A percentile compares a stretch with the other conserved stretches of the same genome.
phyloP scores from a whole-genome alignment of 2,329 filamentous ascomycete species.

The Aureobasidium zeae region DNA sequence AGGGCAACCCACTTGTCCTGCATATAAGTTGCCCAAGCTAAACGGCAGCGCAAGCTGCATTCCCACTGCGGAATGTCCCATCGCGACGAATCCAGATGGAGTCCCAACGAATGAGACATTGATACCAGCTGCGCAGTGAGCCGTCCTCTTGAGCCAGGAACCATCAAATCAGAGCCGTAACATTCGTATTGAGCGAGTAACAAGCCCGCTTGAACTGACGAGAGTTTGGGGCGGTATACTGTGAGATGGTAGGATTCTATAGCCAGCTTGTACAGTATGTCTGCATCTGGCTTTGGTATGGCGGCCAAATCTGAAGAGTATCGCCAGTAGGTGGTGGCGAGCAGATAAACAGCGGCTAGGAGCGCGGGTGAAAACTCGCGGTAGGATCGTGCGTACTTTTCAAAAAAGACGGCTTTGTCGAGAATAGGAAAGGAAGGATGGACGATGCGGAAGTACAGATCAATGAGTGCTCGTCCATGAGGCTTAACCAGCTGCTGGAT shows the following conservation, averaged over 20 bases:
- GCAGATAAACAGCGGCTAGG: conserved; percentile 51
- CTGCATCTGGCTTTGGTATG: conserved; percentile 35
- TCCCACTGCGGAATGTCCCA: conserved; percentile 27
- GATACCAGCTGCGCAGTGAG: conserved; percentile 31
- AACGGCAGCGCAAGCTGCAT: conserved; percentile 23
- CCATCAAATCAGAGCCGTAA: conserved; percentile 22
- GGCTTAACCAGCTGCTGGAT: conserved; percentile 63
- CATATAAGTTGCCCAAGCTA: conserved; percentile 26
- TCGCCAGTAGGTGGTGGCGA: conserved; percentile 54
- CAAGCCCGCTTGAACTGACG: conserved; percentile 33
- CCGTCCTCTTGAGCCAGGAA: conserved; percentile 20
- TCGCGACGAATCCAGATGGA: conserved; percentile 26
- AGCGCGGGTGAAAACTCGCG: conserved; percentile 51
- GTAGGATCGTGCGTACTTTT: conserved; percentile 50
- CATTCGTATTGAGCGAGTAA: conserved; percentile 30
- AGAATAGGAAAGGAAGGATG: conserved; percentile 51
- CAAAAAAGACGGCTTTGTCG: conserved; percentile 53
- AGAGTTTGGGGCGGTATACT: conserved; percentile 33
- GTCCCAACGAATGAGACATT: conserved; percentile 32
- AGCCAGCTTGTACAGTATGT: conserved; percentile 28
- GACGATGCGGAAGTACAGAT: conserved; percentile 61
- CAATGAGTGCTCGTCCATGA: conserved; percentile 60
- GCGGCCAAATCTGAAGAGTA: conserved; percentile 47
- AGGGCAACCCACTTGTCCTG: conserved; percentile 26
- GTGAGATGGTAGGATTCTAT: conserved; percentile 31